Base-by-base conservation (phyloP, 106 monocot species). In the Hemerocallis citrina region DNA sequence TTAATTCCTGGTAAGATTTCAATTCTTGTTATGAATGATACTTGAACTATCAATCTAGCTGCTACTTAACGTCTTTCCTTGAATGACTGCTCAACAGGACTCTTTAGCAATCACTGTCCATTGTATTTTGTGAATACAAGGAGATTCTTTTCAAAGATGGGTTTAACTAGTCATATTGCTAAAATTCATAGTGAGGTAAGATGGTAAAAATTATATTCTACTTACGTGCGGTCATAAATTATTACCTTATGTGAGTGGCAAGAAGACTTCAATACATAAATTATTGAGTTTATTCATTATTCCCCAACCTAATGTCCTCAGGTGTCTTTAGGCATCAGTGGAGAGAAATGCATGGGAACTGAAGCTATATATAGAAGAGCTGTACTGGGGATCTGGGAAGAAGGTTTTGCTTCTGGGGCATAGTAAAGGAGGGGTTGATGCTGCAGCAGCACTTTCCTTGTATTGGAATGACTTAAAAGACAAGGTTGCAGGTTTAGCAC, bases 371-470 rank as follows among this genome's bases (percentile, higher is more conserved):
- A 78, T 86, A 36, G 81, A 86, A 19, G 86, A 86, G 62, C 63
- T 86, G 3, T 86, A 73, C 40, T 86, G 86, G 86, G 86, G 85
- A 51, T 78, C 86, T 35, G 64, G 75, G 16, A 78, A 78, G 41
- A 72, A 50, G 7, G 72, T 86, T 7, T 30, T 86, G 68, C 80
- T 86, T 47, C 65, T 86, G 8, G 81, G 82, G 33, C 86, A 86
- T 41, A 86, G 86, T 49, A 86, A 86, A 79, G 81, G 86, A 2
- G 86, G 81, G 30, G 72, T 82, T 17, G 86, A 86, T 69, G 71
- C 86, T 25, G 86, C 86, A 23, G 82, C 86, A 12, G 78, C 82
- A 41, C 49, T 86, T 43, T 72, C 86, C 0, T 29, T 82, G 24
- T 86, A 86, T 45, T 86, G 86, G 86, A 44, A 60, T 7, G 81